Base-by-base conservation (phyloP, 768 basidiomycete genomes). In the Naganishia randhawae region DNA sequence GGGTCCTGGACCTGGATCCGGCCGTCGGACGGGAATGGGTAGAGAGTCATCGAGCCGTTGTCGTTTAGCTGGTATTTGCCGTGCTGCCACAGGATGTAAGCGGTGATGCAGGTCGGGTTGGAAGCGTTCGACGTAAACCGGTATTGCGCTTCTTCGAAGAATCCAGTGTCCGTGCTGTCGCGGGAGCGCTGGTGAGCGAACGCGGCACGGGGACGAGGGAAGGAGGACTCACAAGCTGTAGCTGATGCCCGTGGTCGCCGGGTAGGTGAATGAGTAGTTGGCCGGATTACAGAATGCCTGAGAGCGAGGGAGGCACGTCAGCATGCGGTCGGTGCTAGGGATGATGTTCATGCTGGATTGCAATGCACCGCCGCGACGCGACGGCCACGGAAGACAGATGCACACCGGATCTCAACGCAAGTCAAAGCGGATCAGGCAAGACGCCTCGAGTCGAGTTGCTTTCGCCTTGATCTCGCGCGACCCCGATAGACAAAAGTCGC, bases 1-100 rank as follows among this genome's bases (percentile, higher is more conserved):
- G 92, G 89, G 72, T 94, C 89, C 82, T 99, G 92, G 45, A 97
- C 85, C 83, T 95, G 94, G 78, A 96, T 92, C 81, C 86, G 90
- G 17, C 95, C 95, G 77, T 99, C 95, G 19, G 74, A 70, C 19
- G 84, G 85, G 71, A 92, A 85, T 1, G 93, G 90, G 2, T 76
- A 81, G 74, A 92, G 81, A 45, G 85, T 78, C 68, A 98, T 85
- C 11, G 92, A 95, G 8, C 92, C 92, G 75, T 97, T 94, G 63
- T 82, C 25, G 68, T 85, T 81, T 51, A 89, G 80, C 0, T 76
- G 68, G 81, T 88, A 93, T 32, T 79, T 87, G 14, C 96, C 96
- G 78, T 98, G 96, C 71, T 86, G 87, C 90, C 91, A 99, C 74
- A 86, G 85, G 74, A 97, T 85, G 77, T 89, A 85, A 16, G 89